These are phyloP conservation scores for Xerocomus minutiporus DNA, from an alignment of 1,284 basidiomycete genomes.

Conservation along the genomic window DNA sequence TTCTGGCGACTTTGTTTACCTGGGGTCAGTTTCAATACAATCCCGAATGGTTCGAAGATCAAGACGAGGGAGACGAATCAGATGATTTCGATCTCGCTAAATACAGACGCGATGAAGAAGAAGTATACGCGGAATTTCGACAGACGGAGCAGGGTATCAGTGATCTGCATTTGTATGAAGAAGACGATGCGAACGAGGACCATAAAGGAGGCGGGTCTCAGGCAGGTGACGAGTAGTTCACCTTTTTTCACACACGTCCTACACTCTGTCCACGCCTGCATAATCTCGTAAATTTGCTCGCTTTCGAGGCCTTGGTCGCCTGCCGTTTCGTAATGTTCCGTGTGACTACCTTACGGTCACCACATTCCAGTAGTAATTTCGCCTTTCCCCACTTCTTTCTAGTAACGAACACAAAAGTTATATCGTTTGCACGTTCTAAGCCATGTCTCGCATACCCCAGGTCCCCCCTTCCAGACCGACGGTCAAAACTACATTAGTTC, in stretches of 20 bases:
- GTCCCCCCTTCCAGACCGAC: constrained; percentile 38
- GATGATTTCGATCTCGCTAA: constrained; percentile 36
- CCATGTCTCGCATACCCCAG: constrained; percentile 49
- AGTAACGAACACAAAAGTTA: constrained; percentile 6
- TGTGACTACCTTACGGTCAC: constrained; percentile 10
- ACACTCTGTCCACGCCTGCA: not conserved
- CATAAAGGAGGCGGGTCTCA: constrained; percentile 1
- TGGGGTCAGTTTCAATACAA: constrained; percentile 83
- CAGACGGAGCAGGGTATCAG: constrained; percentile 15
- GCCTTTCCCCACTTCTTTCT: constrained; percentile 1
- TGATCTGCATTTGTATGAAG: constrained; percentile 21
- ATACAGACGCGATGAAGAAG: constrained; percentile 30
- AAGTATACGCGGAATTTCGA: constrained; percentile 27
- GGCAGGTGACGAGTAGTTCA: not conserved
- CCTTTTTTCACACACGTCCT: too few species aligned
- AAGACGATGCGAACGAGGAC: constrained; percentile 17
- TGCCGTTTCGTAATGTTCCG: constrained; percentile 19
- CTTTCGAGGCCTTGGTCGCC: not conserved
- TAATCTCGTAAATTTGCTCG: not conserved
- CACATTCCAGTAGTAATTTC: not conserved
- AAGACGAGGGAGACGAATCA: constrained; percentile 68
- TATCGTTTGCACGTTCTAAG: not conserved
- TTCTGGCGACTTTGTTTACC: constrained; percentile 6
- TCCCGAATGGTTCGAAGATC: constrained; percentile 90
- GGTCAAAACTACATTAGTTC: constrained; percentile 25